These are phyloP conservation scores for Mortierella sp. DNA, from an alignment of 371 early-diverging fungal genomes.

Conservation along the genomic window DNA sequence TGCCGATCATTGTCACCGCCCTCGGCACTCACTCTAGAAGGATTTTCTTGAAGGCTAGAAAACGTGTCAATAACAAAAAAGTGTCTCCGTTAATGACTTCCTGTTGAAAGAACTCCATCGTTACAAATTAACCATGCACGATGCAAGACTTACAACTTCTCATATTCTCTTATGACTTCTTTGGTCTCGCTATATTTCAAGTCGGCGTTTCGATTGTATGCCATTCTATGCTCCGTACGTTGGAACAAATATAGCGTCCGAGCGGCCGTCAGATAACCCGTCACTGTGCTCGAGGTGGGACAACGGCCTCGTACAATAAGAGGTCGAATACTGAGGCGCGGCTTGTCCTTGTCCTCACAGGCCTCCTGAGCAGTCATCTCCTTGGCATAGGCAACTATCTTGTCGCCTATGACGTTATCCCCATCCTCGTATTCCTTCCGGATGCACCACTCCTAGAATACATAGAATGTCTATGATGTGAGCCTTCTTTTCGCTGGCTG, in stretches of 20 bases:
- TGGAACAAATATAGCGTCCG: background rate
- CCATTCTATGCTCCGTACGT: too few relatives aligned
- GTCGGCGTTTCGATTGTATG: too few relatives aligned
- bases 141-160: background rate
- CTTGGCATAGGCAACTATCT: background rate
- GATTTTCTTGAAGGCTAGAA: too few relatives aligned
- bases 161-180: background rate
- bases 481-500: too few relatives aligned
- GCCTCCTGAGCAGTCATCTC: background rate
- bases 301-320: background rate
- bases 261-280: background rate
- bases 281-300: background rate
- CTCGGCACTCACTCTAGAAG: too few relatives aligned
- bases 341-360: background rate
- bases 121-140: background rate
- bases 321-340: background rate
- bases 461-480: background rate
- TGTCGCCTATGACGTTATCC: background rate
- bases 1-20: too few relatives aligned
- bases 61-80: too few relatives aligned
- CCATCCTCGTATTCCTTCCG: background rate
- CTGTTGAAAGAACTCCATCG: too few relatives aligned
- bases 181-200: background rate
- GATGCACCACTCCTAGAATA: background rate
- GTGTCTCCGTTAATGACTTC: too few relatives aligned